Percentiles rank a stretch among this genome's conserved stretches.
phyloP scores from a whole-genome alignment of 495 filamentous ascomycete genomes.

The Penicillium ucsense region DNA sequence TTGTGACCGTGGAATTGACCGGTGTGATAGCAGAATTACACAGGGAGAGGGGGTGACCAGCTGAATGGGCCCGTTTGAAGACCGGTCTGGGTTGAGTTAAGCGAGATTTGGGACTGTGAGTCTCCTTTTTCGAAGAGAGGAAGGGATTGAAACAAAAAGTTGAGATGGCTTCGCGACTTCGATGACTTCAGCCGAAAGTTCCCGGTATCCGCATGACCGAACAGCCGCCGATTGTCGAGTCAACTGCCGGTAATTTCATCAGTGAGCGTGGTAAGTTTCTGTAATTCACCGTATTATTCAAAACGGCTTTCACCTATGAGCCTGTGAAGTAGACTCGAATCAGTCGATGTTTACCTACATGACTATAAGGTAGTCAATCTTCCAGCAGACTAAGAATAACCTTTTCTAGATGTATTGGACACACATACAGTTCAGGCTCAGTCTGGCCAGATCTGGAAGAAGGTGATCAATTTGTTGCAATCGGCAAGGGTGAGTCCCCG shows the following conservation, averaged over 20 bases:
- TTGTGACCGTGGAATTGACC: conserved; percentile 6
- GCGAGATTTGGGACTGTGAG: conserved; percentile 1
- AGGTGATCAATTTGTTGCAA: too few species aligned
- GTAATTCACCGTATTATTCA: conserved; percentile 17
- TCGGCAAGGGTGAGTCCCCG: too few species aligned
- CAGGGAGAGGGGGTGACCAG: conserved; percentile 6
- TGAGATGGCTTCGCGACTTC: conserved; percentile 4
- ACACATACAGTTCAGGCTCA: too few species aligned
- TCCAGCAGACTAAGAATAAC: too few species aligned
- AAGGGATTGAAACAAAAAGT: conserved; percentile 9
- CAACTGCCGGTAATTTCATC: conserved; percentile 1
- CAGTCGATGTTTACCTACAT: too few species aligned
- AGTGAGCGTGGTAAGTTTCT: not conserved
- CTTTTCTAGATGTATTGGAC: too few species aligned
- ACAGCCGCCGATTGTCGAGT: conserved; percentile 2
- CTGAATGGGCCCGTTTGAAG: conserved; percentile 4
- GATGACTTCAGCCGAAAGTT: conserved; percentile 26
- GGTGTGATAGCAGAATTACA: not conserved
- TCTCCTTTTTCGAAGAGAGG: conserved; percentile 10
- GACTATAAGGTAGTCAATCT: too few species aligned
- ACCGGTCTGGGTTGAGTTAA: conserved; percentile 4
- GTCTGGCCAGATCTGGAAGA: too few species aligned
- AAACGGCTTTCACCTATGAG: conserved; percentile 2
- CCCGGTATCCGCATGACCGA: conserved; percentile 27
- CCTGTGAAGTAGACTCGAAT: too few species aligned